Evolutionary conservation across 2,329 filamentous ascomycete genomes (phyloP).

Genomic region (Leptographium radiaticola): DNA sequence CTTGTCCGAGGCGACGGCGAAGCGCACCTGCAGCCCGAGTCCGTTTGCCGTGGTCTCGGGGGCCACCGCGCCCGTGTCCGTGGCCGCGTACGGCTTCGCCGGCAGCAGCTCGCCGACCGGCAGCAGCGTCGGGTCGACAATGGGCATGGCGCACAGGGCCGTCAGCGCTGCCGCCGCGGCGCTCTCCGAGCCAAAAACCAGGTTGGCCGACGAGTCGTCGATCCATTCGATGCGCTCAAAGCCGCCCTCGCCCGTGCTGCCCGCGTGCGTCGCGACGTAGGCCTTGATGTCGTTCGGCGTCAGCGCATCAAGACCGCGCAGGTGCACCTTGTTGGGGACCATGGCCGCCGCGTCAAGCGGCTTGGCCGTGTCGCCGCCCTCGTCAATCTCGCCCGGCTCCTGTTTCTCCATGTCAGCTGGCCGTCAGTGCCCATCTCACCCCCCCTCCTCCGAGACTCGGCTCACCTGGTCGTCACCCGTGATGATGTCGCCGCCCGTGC

Average conservation of each 20-base stretch:
- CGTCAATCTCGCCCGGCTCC: conserved; percentile 28
- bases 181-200: conserved; percentile 53
- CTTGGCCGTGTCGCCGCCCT: conserved; percentile 16
- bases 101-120: conserved; percentile 51
- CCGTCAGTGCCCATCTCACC: too few species aligned
- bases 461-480: conserved; percentile 12
- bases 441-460: too few species aligned
- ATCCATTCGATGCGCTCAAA: conserved; percentile 77
- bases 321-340: conserved; percentile 57
- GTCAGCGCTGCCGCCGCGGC: conserved; percentile 40
- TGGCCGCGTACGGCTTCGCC: conserved; percentile 54
- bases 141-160: conserved; percentile 36
- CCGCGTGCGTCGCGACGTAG: conserved; percentile 59
- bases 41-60: neutral
- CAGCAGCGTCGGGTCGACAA: conserved; percentile 40
- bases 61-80: conserved; percentile 49
- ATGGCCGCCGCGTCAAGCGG: conserved; percentile 7
- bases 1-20: conserved; percentile 61
- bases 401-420: conserved; percentile 8
- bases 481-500: conserved; percentile 9
- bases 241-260: conserved; percentile 31
- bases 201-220: conserved; percentile 80
- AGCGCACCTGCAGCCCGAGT: conserved; percentile 57
- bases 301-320: conserved; percentile 71
- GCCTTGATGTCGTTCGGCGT: conserved; percentile 67